Evolutionary conservation across 1,284 basidiomycete genomes (phyloP).

Genomic region (Boletus albobrunnescens): DNA sequence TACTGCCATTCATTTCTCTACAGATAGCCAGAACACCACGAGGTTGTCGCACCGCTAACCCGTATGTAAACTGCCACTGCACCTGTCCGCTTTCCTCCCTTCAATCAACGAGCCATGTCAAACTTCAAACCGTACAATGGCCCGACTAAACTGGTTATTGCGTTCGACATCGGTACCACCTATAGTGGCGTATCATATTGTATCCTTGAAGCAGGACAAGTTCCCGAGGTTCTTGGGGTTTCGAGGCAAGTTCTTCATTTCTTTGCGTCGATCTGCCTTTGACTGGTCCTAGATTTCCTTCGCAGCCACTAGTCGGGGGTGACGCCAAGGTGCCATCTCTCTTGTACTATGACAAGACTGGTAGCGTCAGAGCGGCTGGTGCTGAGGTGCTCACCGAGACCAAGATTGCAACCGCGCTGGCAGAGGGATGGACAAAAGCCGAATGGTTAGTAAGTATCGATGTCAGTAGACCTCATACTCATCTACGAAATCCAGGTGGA

Average conservation of each 20-base stretch:
- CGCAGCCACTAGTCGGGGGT: background rate
- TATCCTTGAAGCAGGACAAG: background rate
- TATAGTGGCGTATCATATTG: background rate
- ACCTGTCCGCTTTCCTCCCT: no score
- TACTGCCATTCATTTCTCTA: no score
- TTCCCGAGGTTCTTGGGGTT: background rate
- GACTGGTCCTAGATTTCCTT: background rate
- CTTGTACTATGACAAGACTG: background rate
- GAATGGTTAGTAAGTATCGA: background rate
- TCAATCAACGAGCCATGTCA: background rate
- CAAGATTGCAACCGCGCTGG: background rate
- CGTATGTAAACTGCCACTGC: no score
- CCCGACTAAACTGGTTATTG: background rate
- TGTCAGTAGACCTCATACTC: background rate
- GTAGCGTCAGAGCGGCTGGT: background rate
- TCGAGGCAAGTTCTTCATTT: background rate
- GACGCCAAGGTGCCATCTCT: background rate
- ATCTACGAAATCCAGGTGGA: background rate
- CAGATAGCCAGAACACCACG: no score
- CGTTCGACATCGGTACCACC: background rate
- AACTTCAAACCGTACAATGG: background rate
- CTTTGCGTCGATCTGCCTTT: background rate
- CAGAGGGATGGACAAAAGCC: background rate
- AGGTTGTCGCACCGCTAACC: no score
- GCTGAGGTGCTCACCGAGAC: background rate